Evolutionary conservation across 1,139 yeast genomes (phyloP), one percentile per base, ranked within the genome.

Genomic region (Pichia kudriavzevii): DNA sequence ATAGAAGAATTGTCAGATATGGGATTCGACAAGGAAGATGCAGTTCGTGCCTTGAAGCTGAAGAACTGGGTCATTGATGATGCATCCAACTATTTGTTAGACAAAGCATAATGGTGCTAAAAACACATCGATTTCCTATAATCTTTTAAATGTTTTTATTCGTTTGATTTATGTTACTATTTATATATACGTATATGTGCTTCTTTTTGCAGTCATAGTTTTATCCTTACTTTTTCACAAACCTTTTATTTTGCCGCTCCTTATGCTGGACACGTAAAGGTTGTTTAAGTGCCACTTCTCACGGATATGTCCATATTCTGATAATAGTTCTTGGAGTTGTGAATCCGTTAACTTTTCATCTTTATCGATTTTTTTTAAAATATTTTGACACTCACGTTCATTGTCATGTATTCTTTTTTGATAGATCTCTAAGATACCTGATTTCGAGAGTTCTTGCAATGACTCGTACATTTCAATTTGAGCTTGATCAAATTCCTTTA

Each of bases 71-170:
- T 82, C 50, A 61, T 87, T 35, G 88, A 80, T 44, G 79, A 79
- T 36, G 95, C 96, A 17, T 82, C 95, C 8, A 87, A 88, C 56
- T 77, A 68, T 51, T 64, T 88, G 47, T 66, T 87, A 49, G 96
- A 87, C 53, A 35, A 36, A 14, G 34, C 38, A 17, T 37, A n/a
- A n/a, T n/a, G n/a, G n/a, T n/a, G n/a, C n/a, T n/a, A n/a, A n/a
- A n/a, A n/a, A n/a, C n/a, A n/a, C n/a, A n/a, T n/a, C n/a, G 16
- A 27, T 4, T 13, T 22, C 15, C 22, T 13, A 25, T 40, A 18
- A 9, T 30, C 26, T 20, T 11, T 15, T 19, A 14, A 18, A 15
- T n/a, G 27, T 32, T 23, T 35, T 17, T 27, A 30, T 20, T 21
- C 13, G 21, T 23, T 26, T 21, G n/a, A 14, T 28, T 28, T 13